Percentiles rank a stretch among this genome's conserved stretches.
Conservation (phyloP, 2,329 filamentous ascomycete species). For the Xylariales sp. region DNA sequence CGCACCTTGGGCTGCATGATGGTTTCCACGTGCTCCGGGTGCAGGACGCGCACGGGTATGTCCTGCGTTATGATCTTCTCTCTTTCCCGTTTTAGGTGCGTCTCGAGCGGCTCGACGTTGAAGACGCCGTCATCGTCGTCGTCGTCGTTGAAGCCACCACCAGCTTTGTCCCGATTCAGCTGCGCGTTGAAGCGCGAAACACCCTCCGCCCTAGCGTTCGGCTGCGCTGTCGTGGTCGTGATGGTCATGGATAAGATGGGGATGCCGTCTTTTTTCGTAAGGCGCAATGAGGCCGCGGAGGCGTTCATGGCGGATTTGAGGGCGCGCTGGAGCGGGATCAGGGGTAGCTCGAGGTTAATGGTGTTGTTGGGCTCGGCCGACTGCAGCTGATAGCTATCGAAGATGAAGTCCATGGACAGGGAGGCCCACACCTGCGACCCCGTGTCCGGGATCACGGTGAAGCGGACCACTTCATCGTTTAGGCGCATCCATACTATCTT, state of each 20-base stretch:
- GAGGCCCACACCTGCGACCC: slow-evolving; percentile 94
- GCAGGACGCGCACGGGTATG: slow-evolving; percentile 87
- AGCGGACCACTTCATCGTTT: slow-evolving; percentile 80
- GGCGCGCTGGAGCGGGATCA: slow-evolving; percentile 84
- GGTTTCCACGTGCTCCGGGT: slow-evolving; percentile 78
- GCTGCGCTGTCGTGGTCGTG: slow-evolving; percentile 63
- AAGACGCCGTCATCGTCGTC: slow-evolving; percentile 42
- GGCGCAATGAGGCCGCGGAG: slow-evolving; percentile 74
- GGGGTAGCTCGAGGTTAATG: slow-evolving; percentile 92
- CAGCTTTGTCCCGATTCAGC: slow-evolving; percentile 10
- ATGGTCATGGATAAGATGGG: slow-evolving; percentile 89
- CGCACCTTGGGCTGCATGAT: slow-evolving; percentile 88
- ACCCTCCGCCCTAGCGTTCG: slow-evolving; percentile 37
- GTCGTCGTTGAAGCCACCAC: slow-evolving; percentile 35
- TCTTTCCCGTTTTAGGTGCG: slow-evolving; percentile 61
- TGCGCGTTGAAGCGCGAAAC: slow-evolving; percentile 22
- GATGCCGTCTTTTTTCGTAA: slow-evolving; percentile 87
- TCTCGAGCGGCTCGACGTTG: slow-evolving; percentile 48
- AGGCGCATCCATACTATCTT: slow-evolving; percentile 89
- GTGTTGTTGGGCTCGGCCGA: slow-evolving; percentile 78
- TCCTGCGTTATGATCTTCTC: slow-evolving; percentile 94
- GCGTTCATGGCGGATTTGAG: slow-evolving; percentile 82
- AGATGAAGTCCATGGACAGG: slow-evolving; percentile 73
- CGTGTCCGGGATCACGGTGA: slow-evolving; percentile 92
- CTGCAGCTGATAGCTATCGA: slow-evolving; percentile 78